Conservation (phyloP, 1,284 basidiomycete species). For the Termitomyces sp. region DNA sequence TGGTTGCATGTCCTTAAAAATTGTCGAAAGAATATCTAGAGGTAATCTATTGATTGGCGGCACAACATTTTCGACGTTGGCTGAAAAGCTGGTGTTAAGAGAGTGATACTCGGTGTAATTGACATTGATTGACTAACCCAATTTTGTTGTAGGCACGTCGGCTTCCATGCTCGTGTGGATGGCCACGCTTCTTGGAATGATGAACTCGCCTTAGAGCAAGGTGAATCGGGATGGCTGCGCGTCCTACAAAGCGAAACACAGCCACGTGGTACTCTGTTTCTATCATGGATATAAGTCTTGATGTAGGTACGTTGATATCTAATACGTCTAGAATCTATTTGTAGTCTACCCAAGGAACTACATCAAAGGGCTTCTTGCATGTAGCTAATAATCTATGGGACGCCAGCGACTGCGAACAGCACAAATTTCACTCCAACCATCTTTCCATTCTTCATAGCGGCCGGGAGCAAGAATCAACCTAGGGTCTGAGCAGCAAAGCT, state of each 20-base stretch:
- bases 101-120: neutral
- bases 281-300: no score
- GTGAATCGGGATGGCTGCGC: neutral
- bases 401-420: constrained; percentile 10
- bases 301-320: neutral
- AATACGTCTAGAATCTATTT: neutral
- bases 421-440: constrained; percentile 19
- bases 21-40: constrained; percentile 23
- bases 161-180: neutral
- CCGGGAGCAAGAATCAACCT: constrained; percentile 26
- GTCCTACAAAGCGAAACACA: neutral
- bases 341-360: neutral
- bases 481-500: constrained; percentile 20
- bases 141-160: neutral
- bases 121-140: neutral
- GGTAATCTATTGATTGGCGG: constrained; percentile 14
- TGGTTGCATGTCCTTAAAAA: constrained; percentile 19
- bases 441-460: constrained; percentile 23
- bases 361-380: neutral
- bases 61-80: neutral
- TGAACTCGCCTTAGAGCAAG: no score
- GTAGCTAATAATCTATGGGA: constrained; percentile 11
- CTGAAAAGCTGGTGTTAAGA: neutral
- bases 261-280: neutral
- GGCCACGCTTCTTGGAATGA: neutral